These are phyloP conservation scores for Ceratobasidium sp. DNA, from an alignment of 1,284 basidiomycete species.

Conservation along the genomic window DNA sequence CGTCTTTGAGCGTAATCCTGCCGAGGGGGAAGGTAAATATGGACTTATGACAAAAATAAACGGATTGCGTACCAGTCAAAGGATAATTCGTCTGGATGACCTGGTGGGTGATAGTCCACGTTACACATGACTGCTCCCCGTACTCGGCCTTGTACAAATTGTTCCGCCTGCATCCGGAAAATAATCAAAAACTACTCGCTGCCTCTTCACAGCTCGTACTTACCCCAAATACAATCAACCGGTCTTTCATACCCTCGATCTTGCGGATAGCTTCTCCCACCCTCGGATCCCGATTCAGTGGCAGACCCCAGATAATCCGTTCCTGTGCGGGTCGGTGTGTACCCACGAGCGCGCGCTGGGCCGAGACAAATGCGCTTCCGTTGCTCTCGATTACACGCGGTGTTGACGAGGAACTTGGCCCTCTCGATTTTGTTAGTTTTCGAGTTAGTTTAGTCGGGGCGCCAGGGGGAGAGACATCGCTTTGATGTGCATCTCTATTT, in stretches of 20 bases:
- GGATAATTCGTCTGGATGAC: constrained; percentile 18
- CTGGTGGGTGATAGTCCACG: constrained; percentile 17
- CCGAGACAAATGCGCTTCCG: constrained; percentile 25
- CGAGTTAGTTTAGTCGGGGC: constrained; percentile 17
- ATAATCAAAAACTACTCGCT: not conserved
- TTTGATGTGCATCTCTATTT: not conserved
- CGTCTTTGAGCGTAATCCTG: constrained; percentile 38
- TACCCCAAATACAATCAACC: constrained; percentile 15
- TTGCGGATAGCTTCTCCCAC: constrained; percentile 16
- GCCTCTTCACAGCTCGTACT: not conserved
- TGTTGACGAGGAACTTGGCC: not conserved
- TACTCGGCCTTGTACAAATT: constrained; percentile 11
- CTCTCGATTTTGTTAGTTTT: constrained; percentile 27
- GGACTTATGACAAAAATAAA: not conserved
- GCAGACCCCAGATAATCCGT: constrained; percentile 32
- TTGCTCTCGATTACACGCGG: constrained; percentile 12
- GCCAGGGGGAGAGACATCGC: not conserved
- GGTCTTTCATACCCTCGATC: constrained; percentile 37
- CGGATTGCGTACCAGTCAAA: constrained; percentile 26
- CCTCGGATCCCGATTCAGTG: constrained; percentile 21
- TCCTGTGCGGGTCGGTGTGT: constrained; percentile 24
- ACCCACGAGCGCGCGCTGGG: constrained; percentile 37
- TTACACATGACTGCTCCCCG: constrained; percentile 34
- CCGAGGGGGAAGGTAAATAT: not conserved
- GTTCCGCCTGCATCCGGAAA: constrained; percentile 1